A percentile compares a stretch with the other conserved stretches of the same genome.
Evolutionary conservation across 257 asterid species (phyloP).

Genomic region (Anisodus tanguticus): DNA sequence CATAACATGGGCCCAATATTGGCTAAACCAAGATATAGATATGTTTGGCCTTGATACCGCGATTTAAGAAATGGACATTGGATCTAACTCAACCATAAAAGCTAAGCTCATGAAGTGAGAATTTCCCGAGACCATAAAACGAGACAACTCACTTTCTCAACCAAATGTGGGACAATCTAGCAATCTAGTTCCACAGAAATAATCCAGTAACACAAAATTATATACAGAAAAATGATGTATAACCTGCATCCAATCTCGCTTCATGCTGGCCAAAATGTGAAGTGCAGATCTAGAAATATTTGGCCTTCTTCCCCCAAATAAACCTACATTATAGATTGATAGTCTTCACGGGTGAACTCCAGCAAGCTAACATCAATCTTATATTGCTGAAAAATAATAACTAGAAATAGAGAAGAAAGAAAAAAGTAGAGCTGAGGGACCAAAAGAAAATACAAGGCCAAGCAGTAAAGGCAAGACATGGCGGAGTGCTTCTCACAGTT

Average conservation of each 20-base stretch:
- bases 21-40: neutral
- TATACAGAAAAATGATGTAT: slow-evolving; percentile 19
- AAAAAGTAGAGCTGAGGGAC: neutral
- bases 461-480: neutral
- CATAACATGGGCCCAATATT: neutral
- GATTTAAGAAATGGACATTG: neutral
- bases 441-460: neutral
- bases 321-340: slow-evolving; percentile 48
- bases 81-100: neutral
- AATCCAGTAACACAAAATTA: slow-evolving; percentile 26
- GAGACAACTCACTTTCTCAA: slow-evolving; percentile 5
- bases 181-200: neutral
- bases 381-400: slow-evolving; percentile 20
- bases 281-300: slow-evolving; percentile 42
- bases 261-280: slow-evolving; percentile 70
- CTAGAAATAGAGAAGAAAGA: slow-evolving; percentile 14
- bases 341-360: slow-evolving; percentile 30
- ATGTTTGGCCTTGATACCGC: neutral
- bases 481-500: neutral
- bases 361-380: slow-evolving; percentile 29
- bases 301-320: slow-evolving; percentile 48
- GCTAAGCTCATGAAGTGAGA: neutral
- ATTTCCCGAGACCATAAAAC: neutral
- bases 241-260: slow-evolving; percentile 97
- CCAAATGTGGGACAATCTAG: neutral